Conservation (phyloP, 148 eudicot species). For the Amaranthus cruentus region DNA sequence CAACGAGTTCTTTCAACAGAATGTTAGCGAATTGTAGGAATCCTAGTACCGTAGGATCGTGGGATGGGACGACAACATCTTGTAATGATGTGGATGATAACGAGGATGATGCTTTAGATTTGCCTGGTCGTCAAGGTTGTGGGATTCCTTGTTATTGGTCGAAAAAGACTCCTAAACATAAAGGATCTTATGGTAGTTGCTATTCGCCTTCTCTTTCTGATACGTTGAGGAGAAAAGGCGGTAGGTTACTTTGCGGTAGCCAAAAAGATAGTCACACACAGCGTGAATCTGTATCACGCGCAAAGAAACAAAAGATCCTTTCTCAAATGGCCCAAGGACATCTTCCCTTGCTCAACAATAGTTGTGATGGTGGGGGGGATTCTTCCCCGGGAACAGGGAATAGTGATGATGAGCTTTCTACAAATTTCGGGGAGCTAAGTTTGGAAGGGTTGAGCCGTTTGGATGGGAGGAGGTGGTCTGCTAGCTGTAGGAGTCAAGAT, state of each 20-base stretch:
- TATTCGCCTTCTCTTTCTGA: conserved; percentile 90
- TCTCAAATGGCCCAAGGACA: conserved; percentile 54
- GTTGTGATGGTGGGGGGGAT: conserved; percentile 44
- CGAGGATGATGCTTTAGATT: conserved; percentile 53
- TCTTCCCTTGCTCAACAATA: conserved; percentile 64
- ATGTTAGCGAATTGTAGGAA: conserved; percentile 38
- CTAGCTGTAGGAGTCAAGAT: conserved; percentile 74
- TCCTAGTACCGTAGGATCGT: conserved; percentile 72
- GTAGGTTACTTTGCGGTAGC: conserved; percentile 68
- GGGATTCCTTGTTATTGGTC: conserved; percentile 98
- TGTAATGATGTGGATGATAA: conserved; percentile 65
- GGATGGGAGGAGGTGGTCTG: conserved; percentile 95
- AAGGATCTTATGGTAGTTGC: conserved; percentile 57
- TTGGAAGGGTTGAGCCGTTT: conserved; percentile 86
- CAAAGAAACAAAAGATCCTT: conserved; percentile 47
- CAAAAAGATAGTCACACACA: conserved; percentile 38
- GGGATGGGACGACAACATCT: conserved; percentile 78
- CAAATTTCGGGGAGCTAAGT: conserved; percentile 78
- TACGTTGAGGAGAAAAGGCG: conserved; percentile 68
- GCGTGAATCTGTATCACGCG: conserved; percentile 36
- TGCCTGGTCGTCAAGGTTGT: conserved; percentile 79
- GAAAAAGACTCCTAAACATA: conserved; percentile 68
- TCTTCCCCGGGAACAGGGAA: conserved; percentile 60
- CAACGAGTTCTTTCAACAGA: conserved; percentile 64
- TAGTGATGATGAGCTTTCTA: conserved; percentile 75